Conservation (phyloP, 257 asterid genomes). For the Catharanthus roseus region DNA sequence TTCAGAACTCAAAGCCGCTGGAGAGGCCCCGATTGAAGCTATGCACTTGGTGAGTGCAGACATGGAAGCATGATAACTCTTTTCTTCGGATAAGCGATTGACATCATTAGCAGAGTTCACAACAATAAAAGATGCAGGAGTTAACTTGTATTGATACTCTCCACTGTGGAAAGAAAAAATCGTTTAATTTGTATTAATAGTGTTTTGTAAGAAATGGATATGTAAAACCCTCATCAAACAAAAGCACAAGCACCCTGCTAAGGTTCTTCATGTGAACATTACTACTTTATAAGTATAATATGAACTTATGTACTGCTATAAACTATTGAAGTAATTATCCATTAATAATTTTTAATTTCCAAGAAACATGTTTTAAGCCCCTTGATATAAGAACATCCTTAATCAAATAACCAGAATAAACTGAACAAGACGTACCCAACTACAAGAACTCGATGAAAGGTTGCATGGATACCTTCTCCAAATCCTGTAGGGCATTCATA, state of each 20-base stretch:
- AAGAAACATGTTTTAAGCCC: neutral
- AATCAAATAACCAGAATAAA: slow-evolving; percentile 1
- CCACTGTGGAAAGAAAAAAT: slow-evolving; percentile 38
- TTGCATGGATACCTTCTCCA: slow-evolving; percentile 55
- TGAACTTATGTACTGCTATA: neutral
- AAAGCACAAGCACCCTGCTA: neutral
- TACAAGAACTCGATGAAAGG: slow-evolving; percentile 72
- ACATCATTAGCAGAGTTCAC: slow-evolving; percentile 37
- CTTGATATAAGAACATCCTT: neutral
- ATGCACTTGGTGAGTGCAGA: slow-evolving; percentile 23
- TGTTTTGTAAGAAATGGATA: neutral
- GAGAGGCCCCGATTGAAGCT: slow-evolving; percentile 26
- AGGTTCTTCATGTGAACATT: neutral
- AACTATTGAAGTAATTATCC: neutral
- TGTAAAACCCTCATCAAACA: neutral
- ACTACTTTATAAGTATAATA: neutral
- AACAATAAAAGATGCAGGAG: slow-evolving; percentile 69
- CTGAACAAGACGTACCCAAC: slow-evolving; percentile 38
- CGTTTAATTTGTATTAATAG: neutral
- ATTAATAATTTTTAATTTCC: neutral
- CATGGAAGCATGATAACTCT: slow-evolving; percentile 21
- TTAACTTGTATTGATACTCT: slow-evolving; percentile 49
- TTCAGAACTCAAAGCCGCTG: slow-evolving; percentile 51
- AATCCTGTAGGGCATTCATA: slow-evolving; percentile 56
- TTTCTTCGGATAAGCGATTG: slow-evolving; percentile 25